Percentiles rank a stretch among this genome's conserved stretches.
Conservation (phyloP, 257 asterid genomes). For the Lycium barbarum region DNA sequence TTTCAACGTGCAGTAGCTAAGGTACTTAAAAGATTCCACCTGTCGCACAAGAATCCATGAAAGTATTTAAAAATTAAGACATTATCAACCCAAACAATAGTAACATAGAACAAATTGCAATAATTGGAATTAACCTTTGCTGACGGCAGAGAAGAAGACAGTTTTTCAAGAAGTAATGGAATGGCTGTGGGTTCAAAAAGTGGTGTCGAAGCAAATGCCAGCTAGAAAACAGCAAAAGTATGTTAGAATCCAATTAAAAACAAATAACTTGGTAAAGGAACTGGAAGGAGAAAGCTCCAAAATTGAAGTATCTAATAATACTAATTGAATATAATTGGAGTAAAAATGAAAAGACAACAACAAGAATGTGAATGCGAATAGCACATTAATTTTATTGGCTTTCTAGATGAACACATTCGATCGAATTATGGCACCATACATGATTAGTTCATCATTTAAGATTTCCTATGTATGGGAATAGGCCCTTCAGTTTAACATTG, state of each 20-base stretch:
- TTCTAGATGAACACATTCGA: neutral
- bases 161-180: slow-evolving; percentile 86
- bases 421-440: slow-evolving; percentile 2
- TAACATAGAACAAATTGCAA: slow-evolving; percentile 26
- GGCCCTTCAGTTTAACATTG: slow-evolving; percentile 16
- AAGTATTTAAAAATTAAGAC: slow-evolving; percentile 26
- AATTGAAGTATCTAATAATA: neutral
- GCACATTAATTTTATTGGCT: neutral
- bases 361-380: neutral
- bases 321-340: neutral
- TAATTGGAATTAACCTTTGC: slow-evolving; percentile 70
- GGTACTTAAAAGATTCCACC: slow-evolving; percentile 89
- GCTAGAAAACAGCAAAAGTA: slow-evolving; percentile 59
- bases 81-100: slow-evolving; percentile 28
- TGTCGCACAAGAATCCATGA: slow-evolving; percentile 42
- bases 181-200: slow-evolving; percentile 77
- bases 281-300: slow-evolving; percentile 11
- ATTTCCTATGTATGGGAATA: slow-evolving; percentile 14
- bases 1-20: slow-evolving; percentile 67
- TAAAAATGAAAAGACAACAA: slow-evolving; percentile 20
- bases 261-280: neutral
- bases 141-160: slow-evolving; percentile 82
- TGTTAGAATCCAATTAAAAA: slow-evolving; percentile 37
- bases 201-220: slow-evolving; percentile 89
- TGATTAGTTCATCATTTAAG: slow-evolving; percentile 2